phyloP scores from a whole-genome alignment of 129 eudicot species.

The Calendula officinalis region DNA sequence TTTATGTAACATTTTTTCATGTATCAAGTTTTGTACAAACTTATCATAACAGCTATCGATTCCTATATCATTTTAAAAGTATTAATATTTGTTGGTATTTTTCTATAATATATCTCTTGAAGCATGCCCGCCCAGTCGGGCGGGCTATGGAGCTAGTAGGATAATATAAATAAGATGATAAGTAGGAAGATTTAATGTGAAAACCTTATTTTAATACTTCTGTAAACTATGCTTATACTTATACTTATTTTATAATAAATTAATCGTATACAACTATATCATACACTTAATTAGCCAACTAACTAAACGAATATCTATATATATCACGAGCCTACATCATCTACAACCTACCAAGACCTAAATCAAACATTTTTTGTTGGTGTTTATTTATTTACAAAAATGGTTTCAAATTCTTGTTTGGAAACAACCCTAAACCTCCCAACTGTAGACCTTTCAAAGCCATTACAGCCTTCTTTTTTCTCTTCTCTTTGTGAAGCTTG shows the following conservation, averaged over 20 bases:
- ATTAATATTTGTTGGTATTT: too few relatives aligned
- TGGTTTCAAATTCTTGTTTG: slow-evolving; percentile 41
- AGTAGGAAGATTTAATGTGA: too few relatives aligned
- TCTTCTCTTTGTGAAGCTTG: slow-evolving; percentile 64
- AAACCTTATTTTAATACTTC: too few relatives aligned
- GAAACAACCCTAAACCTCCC: slow-evolving; percentile 57
- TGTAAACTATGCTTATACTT: background rate
- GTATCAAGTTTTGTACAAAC: too few relatives aligned
- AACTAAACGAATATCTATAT: slow-evolving; percentile 17
- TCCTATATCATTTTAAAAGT: too few relatives aligned
- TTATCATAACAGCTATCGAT: too few relatives aligned
- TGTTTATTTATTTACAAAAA: slow-evolving; percentile 21
- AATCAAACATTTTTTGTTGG: slow-evolving; percentile 21
- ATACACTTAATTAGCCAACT: slow-evolving; percentile 10
- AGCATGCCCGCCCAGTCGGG: too few relatives aligned
- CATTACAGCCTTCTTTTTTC: slow-evolving; percentile 44
- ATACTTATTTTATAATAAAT: too few relatives aligned
- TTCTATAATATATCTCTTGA: too few relatives aligned
- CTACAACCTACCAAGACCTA: slow-evolving; percentile 22
- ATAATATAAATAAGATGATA: too few relatives aligned
- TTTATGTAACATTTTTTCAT: too few relatives aligned
- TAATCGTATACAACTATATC: background rate
- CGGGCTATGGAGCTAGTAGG: too few relatives aligned
- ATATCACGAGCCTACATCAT: slow-evolving; percentile 15
- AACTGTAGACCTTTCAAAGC: slow-evolving; percentile 62